phyloP scores from a whole-genome alignment of 352 stramenopile genomes.

The Globisporangium lucens region DNA sequence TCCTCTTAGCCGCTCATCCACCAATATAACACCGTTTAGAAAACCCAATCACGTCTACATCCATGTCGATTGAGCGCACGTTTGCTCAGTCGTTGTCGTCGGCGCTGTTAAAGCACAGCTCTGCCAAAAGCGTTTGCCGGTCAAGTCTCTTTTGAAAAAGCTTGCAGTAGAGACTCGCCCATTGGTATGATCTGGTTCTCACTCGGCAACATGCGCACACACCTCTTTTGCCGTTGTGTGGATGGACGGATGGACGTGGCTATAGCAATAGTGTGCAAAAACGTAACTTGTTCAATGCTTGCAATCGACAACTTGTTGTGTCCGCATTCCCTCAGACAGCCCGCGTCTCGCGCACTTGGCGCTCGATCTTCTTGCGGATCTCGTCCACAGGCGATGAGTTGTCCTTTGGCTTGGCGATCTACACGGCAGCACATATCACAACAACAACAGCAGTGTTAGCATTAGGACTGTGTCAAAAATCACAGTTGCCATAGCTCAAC shows the following conservation, averaged over 20 bases:
- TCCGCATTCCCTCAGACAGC: not conserved
- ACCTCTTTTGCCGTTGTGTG: too few relatives aligned
- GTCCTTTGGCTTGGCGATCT: conserved; percentile 75
- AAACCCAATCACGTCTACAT: not conserved
- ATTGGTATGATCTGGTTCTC: too few relatives aligned
- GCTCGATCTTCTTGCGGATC: conserved; percentile 85
- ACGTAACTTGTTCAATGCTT: too few relatives aligned
- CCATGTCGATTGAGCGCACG: not conserved
- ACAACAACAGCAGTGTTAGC: not conserved
- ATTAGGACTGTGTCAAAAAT: not conserved
- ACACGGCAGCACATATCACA: not conserved
- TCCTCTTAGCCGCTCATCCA: not conserved
- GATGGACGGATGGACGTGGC: too few relatives aligned
- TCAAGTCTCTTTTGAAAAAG: too few relatives aligned
- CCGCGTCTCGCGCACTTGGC: conserved; percentile 58
- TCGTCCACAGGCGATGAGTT: conserved; percentile 71
- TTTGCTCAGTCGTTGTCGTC: too few relatives aligned
- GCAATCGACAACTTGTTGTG: too few relatives aligned
- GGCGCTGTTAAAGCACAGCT: too few relatives aligned
- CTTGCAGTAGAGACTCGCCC: too few relatives aligned
- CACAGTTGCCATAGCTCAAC: not conserved
- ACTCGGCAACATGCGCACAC: too few relatives aligned
- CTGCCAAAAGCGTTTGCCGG: too few relatives aligned
- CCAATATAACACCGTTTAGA: not conserved
- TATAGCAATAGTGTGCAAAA: too few relatives aligned